These are phyloP conservation scores for Sesbania bispinosa DNA, from an alignment of 306 rosid species.

Conservation along the genomic window DNA sequence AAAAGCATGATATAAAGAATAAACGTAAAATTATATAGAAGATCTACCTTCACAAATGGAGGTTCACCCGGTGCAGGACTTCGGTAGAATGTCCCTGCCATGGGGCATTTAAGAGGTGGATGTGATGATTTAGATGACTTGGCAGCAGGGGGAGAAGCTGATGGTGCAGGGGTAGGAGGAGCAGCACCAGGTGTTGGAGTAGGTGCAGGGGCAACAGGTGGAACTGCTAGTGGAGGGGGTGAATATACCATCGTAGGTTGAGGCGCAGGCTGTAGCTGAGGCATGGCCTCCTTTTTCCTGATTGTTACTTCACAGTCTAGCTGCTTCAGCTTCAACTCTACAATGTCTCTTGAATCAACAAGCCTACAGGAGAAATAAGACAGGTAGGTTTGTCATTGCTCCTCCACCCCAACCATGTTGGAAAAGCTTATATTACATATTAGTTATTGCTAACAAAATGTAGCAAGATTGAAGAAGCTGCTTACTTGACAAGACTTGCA, in stretches of 20 bases:
- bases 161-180: conserved; percentile 26
- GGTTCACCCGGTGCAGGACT: conserved; percentile 72
- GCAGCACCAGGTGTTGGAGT: conserved; percentile 21
- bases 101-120: conserved; percentile 64
- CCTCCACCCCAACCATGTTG: background rate
- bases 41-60: conserved; percentile 66
- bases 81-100: conserved; percentile 84
- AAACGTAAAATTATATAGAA: conserved; percentile 12
- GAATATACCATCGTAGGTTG: conserved; percentile 37
- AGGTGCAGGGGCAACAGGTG: conserved; percentile 24
- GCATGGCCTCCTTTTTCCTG: conserved; percentile 72
- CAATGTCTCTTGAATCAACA: conserved; percentile 84
- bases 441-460: background rate
- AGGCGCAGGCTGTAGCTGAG: conserved; percentile 47
- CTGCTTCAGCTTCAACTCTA: conserved; percentile 72
- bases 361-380: conserved; percentile 47
- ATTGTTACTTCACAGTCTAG: conserved; percentile 61
- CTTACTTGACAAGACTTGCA: conserved; percentile 72
- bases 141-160: conserved; percentile 44
- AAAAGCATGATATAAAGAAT: background rate
- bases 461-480: background rate
- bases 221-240: conserved; percentile 11
- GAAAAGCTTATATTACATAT: background rate
- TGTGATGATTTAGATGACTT: conserved; percentile 51
- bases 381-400: background rate